These are phyloP conservation scores for Filobasidium floriforme DNA, from an alignment of 768 basidiomycete genomes.

Conservation along the genomic window DNA sequence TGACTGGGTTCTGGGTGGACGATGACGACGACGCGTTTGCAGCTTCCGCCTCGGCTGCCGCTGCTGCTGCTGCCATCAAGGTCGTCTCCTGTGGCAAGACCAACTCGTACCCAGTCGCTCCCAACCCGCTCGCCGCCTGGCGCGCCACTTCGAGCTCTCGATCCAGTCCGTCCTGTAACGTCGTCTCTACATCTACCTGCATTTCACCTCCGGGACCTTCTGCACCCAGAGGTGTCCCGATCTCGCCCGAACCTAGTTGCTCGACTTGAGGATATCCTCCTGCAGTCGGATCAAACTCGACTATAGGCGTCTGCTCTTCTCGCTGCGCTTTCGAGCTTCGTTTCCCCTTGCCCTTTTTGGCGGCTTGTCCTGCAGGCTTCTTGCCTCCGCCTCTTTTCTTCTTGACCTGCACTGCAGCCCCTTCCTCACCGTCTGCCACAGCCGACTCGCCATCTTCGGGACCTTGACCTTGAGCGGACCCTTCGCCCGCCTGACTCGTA, in stretches of 20 bases:
- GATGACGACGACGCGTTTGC: not conserved
- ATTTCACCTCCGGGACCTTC: not conserved
- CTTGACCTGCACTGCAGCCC: too few species aligned
- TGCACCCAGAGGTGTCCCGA: too few species aligned
- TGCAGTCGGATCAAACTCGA: too few species aligned
- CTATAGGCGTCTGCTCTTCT: too few species aligned
- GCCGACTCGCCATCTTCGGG: not conserved
- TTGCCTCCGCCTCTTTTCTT: too few species aligned
- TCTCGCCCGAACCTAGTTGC: too few species aligned
- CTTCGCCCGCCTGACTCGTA: constrained; percentile 1
- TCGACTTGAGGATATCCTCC: too few species aligned
- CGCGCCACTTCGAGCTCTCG: not conserved
- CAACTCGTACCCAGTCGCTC: not conserved
- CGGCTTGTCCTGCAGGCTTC: too few species aligned
- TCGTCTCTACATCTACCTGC: not conserved
- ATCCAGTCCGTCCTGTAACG: not conserved
- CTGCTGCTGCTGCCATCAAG: not conserved
- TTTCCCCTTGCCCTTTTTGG: too few species aligned
- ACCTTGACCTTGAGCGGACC: not conserved
- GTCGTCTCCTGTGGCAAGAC: not conserved
- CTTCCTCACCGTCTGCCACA: not conserved
- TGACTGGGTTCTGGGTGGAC: not conserved
- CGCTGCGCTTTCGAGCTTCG: too few species aligned
- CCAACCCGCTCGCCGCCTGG: not conserved
- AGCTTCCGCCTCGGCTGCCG: not conserved